Base-by-base conservation (phyloP, 2,329 filamentous ascomycete genomes). In the Gyromitra esculenta region DNA sequence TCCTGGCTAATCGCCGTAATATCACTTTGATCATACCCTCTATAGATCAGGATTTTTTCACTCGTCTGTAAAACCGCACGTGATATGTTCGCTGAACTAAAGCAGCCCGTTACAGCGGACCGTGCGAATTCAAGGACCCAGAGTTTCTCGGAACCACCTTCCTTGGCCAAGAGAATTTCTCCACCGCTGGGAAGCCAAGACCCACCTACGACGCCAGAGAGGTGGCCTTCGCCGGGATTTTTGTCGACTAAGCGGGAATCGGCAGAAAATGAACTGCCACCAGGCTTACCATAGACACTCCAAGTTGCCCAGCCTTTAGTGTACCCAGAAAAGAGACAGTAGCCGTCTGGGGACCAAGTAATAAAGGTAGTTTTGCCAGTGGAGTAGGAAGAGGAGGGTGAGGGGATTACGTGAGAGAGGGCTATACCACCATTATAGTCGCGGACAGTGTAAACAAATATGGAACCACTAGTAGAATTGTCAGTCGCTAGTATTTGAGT, bases 361-460 rank as follows among this genome's bases (percentile, higher is more conserved):
- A 99, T 84, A 39, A 90, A 91, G 1, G 89, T 93, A 66, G 97
- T 85, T 11, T 85, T 83, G 0, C 96, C 96, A 0, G 93, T 90
- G 15, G 89, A 87, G 18, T 87, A 84, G 3, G 86, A 84, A 0
- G 94, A 93, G 0, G 90, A 89, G 11, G 92, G 90, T 1, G 92
- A 85, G 68, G 85, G 87, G 77, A 97, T 89, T 41, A 88, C 89
- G 83, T 98, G 94, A 0, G 95, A 98, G 13, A 92, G 85, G 4
- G 94, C 92, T 68, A 99, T 94, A 81, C 97, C 97, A 57, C 96
- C 96, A 4, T 91, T 90, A 81, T 99, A 98, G 82, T 99, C 96
- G 82, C 92, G 91, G 41, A 94, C 96, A 0, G 91, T 94, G 82
- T 98, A 99, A n/a, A 98, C 91, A 75, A 91, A 88, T 56, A 99